Evolutionary conservation across 1,284 basidiomycete genomes (phyloP), one percentile per base, ranked within the genome.

Genomic region (Fomitiporia mediterranea): DNA sequence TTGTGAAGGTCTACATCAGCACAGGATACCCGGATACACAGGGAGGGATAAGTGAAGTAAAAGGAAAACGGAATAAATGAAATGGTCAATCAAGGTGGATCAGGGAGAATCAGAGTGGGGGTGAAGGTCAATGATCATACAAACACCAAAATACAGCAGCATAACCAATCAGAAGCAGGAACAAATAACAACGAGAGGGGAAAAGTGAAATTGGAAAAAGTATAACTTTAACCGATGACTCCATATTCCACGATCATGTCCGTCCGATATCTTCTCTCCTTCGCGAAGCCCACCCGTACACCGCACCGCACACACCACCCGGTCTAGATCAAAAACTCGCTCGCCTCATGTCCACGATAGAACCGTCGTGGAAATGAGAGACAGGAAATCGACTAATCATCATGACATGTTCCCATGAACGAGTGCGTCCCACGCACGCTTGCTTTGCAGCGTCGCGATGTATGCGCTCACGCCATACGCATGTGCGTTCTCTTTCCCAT

Each of bases 361-460:
- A 6, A 27, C 19, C 21, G 23, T 8, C 4, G 43, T n/a, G n/a
- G n/a, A n/a, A n/a, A n/a, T n/a, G n/a, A n/a, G n/a, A n/a, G n/a
- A n/a, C n/a, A n/a, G n/a, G n/a, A n/a, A n/a, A n/a, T n/a, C n/a
- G n/a, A n/a, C n/a, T n/a, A n/a, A 13, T n/a, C 15, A n/a, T 49
- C 39, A 62, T 25, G 53, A 58, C 51, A 60, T 63, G 30, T 62
- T 63, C 13, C 65, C 65, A 34, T 66, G 77, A 34, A 79, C 76
- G 51, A 79, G 64, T 2, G 77, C 77, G 57, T 79, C 77, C 76
- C 77, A 79, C 9, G 76, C 75, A 50, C 76, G 75, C 65, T 78
- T 77, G 23, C 70, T 69, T 61, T 76, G 72, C 51, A 79, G 62
- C 25, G 76, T 74, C 66, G 75, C 67, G 58, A 79, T 61, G 55